A percentile compares a stretch with the other conserved stretches of the same genome.
phyloP scores from a whole-genome alignment of 768 basidiomycete genomes.

The Kwoniella dejecticola region DNA sequence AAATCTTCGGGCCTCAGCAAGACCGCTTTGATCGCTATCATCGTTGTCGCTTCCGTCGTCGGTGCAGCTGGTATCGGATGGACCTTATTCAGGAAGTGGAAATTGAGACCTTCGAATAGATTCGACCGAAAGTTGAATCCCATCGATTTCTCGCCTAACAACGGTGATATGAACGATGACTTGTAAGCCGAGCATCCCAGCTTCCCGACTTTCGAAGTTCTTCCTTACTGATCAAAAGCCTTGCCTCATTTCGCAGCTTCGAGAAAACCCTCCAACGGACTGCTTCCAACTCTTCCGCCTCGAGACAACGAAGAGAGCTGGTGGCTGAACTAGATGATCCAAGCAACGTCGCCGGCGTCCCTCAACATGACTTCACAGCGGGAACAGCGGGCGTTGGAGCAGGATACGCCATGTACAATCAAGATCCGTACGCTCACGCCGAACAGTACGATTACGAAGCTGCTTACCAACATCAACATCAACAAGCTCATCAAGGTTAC shows the following conservation, averaged over 20 bases:
- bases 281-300: constrained; percentile 41
- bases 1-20: constrained; percentile 40
- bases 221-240: not conserved
- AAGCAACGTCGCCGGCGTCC: constrained; percentile 40
- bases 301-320: constrained; percentile 45
- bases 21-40: constrained; percentile 47
- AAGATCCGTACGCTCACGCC: constrained; percentile 40
- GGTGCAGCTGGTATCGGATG: constrained; percentile 40
- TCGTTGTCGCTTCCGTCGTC: constrained; percentile 49
- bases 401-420: constrained; percentile 33
- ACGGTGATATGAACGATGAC: constrained; percentile 35
- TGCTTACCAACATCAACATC: constrained; percentile 18
- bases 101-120: constrained; percentile 45
- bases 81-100: constrained; percentile 52
- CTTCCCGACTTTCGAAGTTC: not conserved
- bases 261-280: constrained; percentile 50
- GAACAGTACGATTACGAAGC: constrained; percentile 44
- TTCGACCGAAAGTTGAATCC: constrained; percentile 51
- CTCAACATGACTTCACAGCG: constrained; percentile 54
- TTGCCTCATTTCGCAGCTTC: constrained; percentile 24
- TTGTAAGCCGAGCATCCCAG: constrained; percentile 28
- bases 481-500: constrained; percentile 14
- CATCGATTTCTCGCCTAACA: constrained; percentile 51
- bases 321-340: constrained; percentile 47
- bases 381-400: constrained; percentile 24